These are phyloP conservation scores for Dioscorea zingiberensis DNA, from an alignment of 106 monocot species.

Conservation along the genomic window DNA sequence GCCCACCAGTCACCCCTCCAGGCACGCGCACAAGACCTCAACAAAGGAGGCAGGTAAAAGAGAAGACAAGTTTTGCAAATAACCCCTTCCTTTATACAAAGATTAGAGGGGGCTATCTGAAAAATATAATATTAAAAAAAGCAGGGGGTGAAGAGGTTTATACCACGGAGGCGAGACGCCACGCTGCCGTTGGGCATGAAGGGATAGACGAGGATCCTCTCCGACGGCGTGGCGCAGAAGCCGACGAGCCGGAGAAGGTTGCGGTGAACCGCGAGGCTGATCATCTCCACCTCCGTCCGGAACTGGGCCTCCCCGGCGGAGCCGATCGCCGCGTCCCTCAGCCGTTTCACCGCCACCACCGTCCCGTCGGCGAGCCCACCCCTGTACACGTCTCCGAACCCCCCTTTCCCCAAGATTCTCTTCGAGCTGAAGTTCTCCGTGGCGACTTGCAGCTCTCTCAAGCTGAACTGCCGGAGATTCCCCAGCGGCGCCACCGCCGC, in stretches of 20 bases:
- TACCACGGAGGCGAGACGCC: constrained; percentile 64
- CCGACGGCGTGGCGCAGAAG: constrained; percentile 63
- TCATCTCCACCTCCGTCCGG: constrained; percentile 93
- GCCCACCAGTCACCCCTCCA: background rate
- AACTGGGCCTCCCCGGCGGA: constrained; percentile 77
- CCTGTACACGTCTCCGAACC: constrained; percentile 87
- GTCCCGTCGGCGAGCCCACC: constrained; percentile 66
- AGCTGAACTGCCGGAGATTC: constrained; percentile 71
- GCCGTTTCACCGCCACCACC: constrained; percentile 85
- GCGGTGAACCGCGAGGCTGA: constrained; percentile 87
- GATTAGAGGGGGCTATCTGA: too few species aligned
- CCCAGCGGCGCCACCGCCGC: constrained; percentile 35
- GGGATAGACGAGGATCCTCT: constrained; percentile 87
- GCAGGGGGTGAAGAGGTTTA: too few species aligned
- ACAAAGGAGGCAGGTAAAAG: too few species aligned
- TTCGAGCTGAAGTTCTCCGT: constrained; percentile 74
- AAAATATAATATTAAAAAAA: too few species aligned
- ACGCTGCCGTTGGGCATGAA: constrained; percentile 95
- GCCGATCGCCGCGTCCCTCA: constrained; percentile 56
- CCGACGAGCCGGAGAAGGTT: constrained; percentile 84
- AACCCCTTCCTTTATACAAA: too few species aligned
- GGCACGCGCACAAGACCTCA: background rate
- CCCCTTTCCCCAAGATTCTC: constrained; percentile 82
- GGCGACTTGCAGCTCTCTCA: constrained; percentile 60
- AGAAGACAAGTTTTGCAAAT: too few species aligned